Base-by-base conservation (phyloP, 1,139 yeast species). In the Arxiozyma slooffiae region DNA sequence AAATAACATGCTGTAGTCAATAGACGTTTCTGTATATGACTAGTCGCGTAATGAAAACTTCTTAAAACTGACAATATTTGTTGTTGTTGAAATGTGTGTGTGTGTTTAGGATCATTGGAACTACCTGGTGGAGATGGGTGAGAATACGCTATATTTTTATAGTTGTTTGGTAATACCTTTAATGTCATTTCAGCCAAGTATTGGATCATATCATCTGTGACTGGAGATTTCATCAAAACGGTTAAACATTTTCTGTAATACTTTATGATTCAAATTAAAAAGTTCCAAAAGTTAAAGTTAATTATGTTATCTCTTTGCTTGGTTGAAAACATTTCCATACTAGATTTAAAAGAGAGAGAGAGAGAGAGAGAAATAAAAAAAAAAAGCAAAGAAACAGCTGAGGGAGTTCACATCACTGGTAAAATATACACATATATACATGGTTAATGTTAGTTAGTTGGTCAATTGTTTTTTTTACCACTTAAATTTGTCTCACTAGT, bases 11-110 rank as follows among this genome's bases (percentile, higher is more conserved):
- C 75, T 3, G 90, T 81, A 21, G 88, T 77, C 78, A 85, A 76
- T 58, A 85, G 22, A 84, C 87, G 61, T 83, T 82, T 40, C 89
- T 81, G 68, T 81, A 78, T 61, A 83, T 76, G 45, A 84, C 87
- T 62, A 85, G 71, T 61, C 75, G 80, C 53, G 84, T 77, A 61
- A 85, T 80, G 68, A 84, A 85, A 1, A 85, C n/a, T 80, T 84
- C 79, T 81, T 57, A 85, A 72, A 11, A 89, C 81, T 21, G 92
- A 92, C 52, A 81, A 50, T 40, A 53, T 54, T 62, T 23, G 34
- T 21, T 23, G 47, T 24, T 37, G 47, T 30, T 26, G 38, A 8
- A 38, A 38, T 6, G 37, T 26, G n/a, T n/a, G n/a, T n/a, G n/a
- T n/a, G n/a, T n/a, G n/a, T 18, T 38, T 45, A n/a, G 24, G 16